A percentile compares a stretch with the other conserved stretches of the same genome.
Evolutionary conservation across 441 rosid genomes (phyloP).

Genomic region (Populus hybrid): DNA sequence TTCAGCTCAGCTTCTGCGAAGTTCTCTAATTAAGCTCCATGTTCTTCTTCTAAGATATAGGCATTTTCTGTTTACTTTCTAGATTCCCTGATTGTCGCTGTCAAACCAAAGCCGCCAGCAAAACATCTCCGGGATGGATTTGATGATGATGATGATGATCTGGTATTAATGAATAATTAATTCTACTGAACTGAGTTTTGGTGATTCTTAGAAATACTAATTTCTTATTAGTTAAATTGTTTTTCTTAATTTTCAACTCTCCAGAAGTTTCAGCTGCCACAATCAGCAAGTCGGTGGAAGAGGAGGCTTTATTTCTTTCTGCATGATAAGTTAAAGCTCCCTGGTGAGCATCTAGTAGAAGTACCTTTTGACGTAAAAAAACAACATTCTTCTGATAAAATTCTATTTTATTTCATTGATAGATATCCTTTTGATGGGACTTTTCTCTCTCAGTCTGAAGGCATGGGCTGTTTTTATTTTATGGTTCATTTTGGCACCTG

Average conservation of each 20-base stretch:
- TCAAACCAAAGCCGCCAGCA: slow-evolving; percentile 70
- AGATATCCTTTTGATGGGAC: slow-evolving; percentile 77
- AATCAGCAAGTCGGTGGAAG: slow-evolving; percentile 68
- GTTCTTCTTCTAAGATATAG: not conserved
- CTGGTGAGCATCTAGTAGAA: slow-evolving; percentile 48
- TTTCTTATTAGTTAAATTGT: not conserved
- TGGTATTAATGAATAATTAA: slow-evolving; percentile 37
- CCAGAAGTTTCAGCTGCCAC: slow-evolving; percentile 79
- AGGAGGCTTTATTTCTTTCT: slow-evolving; percentile 59
- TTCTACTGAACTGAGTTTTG: slow-evolving; percentile 13
- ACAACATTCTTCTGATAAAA: slow-evolving; percentile 21
- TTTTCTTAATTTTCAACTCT: slow-evolving; percentile 18
- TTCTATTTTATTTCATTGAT: slow-evolving; percentile 28
- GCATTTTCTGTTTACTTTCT: slow-evolving; percentile 16
- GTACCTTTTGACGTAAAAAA: slow-evolving; percentile 12
- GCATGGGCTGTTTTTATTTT: slow-evolving; percentile 52
- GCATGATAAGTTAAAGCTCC: slow-evolving; percentile 65
- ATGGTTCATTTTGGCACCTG: slow-evolving; percentile 22
- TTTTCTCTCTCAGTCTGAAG: slow-evolving; percentile 68
- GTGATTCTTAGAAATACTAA: not conserved
- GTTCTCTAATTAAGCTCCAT: not conserved
- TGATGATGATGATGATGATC: slow-evolving; percentile 57
- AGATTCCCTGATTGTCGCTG: slow-evolving; percentile 76
- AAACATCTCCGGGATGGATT: slow-evolving; percentile 41
- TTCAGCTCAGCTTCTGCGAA: not conserved